Percentiles rank a stretch among this genome's conserved stretches.
These are phyloP conservation scores for Penicillium nucicola DNA, from an alignment of 495 filamentous ascomycete genomes.

Conservation along the genomic window DNA sequence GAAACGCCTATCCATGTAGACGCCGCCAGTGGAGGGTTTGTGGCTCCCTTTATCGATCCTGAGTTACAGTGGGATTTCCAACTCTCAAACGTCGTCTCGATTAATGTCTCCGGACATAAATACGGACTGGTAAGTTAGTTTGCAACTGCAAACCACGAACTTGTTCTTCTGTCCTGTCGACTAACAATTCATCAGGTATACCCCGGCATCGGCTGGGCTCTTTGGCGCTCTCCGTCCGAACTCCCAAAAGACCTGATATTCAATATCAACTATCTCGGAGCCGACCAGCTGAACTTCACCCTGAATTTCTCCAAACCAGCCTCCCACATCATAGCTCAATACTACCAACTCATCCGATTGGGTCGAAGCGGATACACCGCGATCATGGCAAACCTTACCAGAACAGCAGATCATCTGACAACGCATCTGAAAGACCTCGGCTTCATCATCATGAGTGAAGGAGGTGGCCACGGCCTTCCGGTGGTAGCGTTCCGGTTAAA, in stretches of 20 bases:
- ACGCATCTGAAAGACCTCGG: conserved; percentile 62
- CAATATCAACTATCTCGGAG: conserved; percentile 94
- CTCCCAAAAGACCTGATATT: conserved; percentile 87
- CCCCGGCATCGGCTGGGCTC: conserved; percentile 85
- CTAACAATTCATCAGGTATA: conserved; percentile 47
- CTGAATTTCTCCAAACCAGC: conserved; percentile 92
- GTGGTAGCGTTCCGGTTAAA: conserved; percentile 79
- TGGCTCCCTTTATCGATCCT: conserved; percentile 81
- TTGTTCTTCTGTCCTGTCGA: too few species aligned
- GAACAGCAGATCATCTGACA: conserved; percentile 75
- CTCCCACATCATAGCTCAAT: conserved; percentile 86
- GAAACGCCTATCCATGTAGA: conserved; percentile 85
- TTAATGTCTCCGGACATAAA: conserved; percentile 91
- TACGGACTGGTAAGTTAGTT: conserved; percentile 54
- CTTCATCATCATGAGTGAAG: conserved; percentile 80
- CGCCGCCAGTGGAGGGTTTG: conserved; percentile 84
- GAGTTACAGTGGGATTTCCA: conserved; percentile 81
- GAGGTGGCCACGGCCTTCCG: conserved; percentile 69
- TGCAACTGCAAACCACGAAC: too few species aligned
- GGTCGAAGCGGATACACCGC: conserved; percentile 80
- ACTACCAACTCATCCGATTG: conserved; percentile 89
- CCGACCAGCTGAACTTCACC: conserved; percentile 87
- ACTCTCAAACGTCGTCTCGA: conserved; percentile 79
- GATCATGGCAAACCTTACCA: conserved; percentile 82
- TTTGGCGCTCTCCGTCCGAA: conserved; percentile 77